Evolutionary conservation across 2,329 filamentous ascomycete genomes (phyloP).

Genomic region (Rhinocladiella mackenziei): DNA sequence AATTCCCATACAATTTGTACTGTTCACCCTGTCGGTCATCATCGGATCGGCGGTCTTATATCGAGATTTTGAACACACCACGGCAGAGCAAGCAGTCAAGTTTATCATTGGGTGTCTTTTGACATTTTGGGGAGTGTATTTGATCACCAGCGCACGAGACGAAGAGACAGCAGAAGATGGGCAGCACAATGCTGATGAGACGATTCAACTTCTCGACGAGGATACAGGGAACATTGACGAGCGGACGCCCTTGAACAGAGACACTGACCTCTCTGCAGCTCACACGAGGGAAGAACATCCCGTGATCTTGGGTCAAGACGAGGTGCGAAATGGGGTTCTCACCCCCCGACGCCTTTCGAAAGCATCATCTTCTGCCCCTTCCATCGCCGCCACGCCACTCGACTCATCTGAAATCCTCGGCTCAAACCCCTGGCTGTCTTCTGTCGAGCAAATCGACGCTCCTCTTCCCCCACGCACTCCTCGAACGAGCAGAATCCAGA

Average conservation of each 20-base stretch:
- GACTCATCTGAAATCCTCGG: conserved; percentile 14
- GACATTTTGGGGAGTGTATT: conserved; percentile 94
- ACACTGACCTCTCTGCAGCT: conserved; percentile 2
- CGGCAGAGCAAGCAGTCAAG: conserved; percentile 67
- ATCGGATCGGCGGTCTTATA: conserved; percentile 90
- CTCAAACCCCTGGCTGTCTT: conserved; percentile 20
- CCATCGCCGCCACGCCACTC: conserved; percentile 27
- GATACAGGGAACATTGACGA: conserved; percentile 34
- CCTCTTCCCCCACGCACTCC: conserved; percentile 20
- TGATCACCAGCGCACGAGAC: conserved; percentile 81
- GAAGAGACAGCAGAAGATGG: conserved; percentile 58
- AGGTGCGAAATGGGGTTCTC: conserved; percentile 6
- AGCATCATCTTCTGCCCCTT: conserved; percentile 23
- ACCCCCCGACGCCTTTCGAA: conserved; percentile 14
- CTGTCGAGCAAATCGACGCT: conserved; percentile 17
- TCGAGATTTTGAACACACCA: conserved; percentile 86
- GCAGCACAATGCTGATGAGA: conserved; percentile 57
- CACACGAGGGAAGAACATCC: not conserved
- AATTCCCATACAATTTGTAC: conserved; percentile 94
- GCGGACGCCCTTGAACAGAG: conserved; percentile 20
- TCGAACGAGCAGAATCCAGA: conserved; percentile 5
- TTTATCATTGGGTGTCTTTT: conserved; percentile 87
- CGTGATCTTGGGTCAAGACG: not conserved
- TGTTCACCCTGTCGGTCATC: conserved; percentile 94
- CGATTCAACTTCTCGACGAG: conserved; percentile 39